Percentiles rank a stretch among this genome's conserved stretches.
Evolutionary conservation across 768 basidiomycete species (phyloP).

Genomic region (Lentinula edodes): DNA sequence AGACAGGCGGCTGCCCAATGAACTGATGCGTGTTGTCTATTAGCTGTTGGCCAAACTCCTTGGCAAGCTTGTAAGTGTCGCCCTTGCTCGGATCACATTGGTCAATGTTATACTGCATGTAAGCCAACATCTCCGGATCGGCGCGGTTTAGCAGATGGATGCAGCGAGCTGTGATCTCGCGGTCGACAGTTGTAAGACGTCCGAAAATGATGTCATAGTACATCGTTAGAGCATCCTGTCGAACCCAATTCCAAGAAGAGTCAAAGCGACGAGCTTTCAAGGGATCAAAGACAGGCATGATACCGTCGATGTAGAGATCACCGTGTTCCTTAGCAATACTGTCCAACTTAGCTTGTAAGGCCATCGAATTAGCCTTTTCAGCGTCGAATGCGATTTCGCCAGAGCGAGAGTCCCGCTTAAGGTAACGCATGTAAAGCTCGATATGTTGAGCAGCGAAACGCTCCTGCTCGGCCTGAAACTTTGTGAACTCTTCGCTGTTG

Average conservation of each 20-base stretch:
- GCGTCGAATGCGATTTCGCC: conserved; percentile 87
- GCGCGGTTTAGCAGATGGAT: conserved; percentile 97
- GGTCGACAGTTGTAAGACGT: conserved; percentile 87
- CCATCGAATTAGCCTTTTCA: conserved; percentile 68
- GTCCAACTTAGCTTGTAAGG: conserved; percentile 84
- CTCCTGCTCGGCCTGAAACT: conserved; percentile 92
- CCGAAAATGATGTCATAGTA: conserved; percentile 99
- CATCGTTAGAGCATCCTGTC: conserved; percentile 94
- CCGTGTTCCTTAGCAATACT: conserved; percentile 90
- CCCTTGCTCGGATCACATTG: conserved; percentile 75
- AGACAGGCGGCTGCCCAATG: conserved; percentile 77
- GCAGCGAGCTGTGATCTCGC: conserved; percentile 95
- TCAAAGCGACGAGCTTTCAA: conserved; percentile 98
- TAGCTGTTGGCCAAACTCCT: conserved; percentile 94
- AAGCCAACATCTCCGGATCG: conserved; percentile 83
- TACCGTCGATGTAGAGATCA: conserved; percentile 88
- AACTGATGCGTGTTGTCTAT: conserved; percentile 91
- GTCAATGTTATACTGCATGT: conserved; percentile 96
- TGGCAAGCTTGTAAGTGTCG: conserved; percentile 91
- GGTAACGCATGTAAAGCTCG: conserved; percentile 95
- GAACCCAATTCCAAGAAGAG: conserved; percentile 99
- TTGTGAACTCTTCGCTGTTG: conserved; percentile 97
- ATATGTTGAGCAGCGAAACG: conserved; percentile 90
- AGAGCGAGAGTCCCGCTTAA: conserved; percentile 87
- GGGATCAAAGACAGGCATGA: conserved; percentile 90